Base-by-base conservation (phyloP, 495 filamentous ascomycete genomes). In the Corynascus novoguineensis region DNA sequence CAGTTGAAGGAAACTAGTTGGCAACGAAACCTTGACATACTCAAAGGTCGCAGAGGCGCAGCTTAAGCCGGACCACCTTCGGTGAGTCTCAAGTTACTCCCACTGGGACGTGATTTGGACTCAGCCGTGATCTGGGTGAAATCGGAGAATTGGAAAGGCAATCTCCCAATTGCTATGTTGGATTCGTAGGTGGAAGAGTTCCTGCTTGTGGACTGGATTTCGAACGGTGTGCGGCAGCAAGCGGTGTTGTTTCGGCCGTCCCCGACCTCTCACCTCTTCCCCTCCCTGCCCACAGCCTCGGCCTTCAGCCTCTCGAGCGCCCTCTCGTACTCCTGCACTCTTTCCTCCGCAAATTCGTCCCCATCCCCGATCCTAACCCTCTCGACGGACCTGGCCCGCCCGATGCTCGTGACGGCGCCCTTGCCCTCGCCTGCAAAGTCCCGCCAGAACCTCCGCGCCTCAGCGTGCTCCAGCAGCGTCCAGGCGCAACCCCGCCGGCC, bases 381-480 rank as follows among this genome's bases (percentile, higher is more conserved):
- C 54, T 65, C 68, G 22, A 74, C 68, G 38, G 49, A 47, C 15
- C 34, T 45, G 47, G 25, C 38, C 47, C 67, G 46, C 14, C 65
- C 51, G 19, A 69, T 68, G 28, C 48, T 60, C 22, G 60, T 61
- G 0, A 15, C 32, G 3, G 46, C 60, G 38, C 57, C 72, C 64
- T 67, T 71, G 44, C 64, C 67, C 47, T 71, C 68, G 14, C 79
- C 71, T 0, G 79, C 85, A 58, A 97, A 84, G 58, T 88, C 83
- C 46, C 86, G 83, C 83, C 86, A 86, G 66, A 97, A 98, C 88
- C 91, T 90, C 35, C 84, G 76, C 9, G 82, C 92, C 68, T 98
- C 91, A 8, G 78, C 78, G 58, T 87, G 79, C 34, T 83, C 85
- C 27, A 92, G 78, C 12, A 98, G 70, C 4, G 89, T 92, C 86